Base-by-base conservation (phyloP, 2,329 filamentous ascomycete species). In the Verticillium zaregamsianum region DNA sequence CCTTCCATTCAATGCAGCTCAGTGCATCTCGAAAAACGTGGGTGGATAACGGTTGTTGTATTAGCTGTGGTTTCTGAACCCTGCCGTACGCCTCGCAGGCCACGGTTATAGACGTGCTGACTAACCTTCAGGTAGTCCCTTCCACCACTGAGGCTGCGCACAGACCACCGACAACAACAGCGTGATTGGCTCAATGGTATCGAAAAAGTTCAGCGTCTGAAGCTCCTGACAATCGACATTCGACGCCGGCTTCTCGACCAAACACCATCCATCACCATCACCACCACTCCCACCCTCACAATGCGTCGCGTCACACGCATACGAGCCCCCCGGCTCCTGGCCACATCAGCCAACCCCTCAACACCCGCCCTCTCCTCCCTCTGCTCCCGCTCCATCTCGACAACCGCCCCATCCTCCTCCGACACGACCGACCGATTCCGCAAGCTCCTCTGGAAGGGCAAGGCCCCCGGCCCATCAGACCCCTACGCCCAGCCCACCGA, bases 271-370 rank as follows among this genome's bases (percentile, higher is more conserved):
- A 35, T 25, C 54, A 45, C 35, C 59, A 40, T 25, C 52, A 31
- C 32, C 54, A 5, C 49, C 58, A 25, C 5, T 58, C 49, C 58
- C 20, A 49, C 52, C 28, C 55, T 55, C 64, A 72, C 64, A 66
- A 80, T 82, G 77, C 71, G 78, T 62, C 76, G 79, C 71, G 73
- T 80, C 77, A 68, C 76, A 62, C 71, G 74, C 65, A 66, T 74
- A 65, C 69, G 72, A 68, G 70, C 72, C 40, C 69, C 78, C 4
- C 69, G 72, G 45, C 69, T 78, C 5, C 68, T 65, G 68, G 65
- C 71, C 68, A 64, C 66, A 76, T 60, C 70, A 66, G 5, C 57
- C 25, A 14, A 61, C 64, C 70, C 61, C 64, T 70, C 25, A 60
- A 59, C 35, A 62, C 60, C 64, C 37, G 63, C 61, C 61, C 59